These are phyloP conservation scores for Triglochin maritima DNA, from an alignment of 106 monocot genomes.

Conservation along the genomic window DNA sequence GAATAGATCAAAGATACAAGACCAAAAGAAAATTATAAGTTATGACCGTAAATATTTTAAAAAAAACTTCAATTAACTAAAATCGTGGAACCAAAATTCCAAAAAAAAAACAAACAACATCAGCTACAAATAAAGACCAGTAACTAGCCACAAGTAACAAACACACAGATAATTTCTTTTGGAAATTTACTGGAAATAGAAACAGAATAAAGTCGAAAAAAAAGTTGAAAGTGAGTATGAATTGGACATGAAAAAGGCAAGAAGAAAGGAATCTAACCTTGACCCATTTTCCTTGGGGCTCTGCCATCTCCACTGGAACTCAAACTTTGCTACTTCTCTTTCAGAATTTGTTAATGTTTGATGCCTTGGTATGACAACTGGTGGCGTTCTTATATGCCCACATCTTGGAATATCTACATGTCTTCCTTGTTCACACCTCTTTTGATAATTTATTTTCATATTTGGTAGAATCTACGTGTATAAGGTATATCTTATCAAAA, in stretches of 20 bases:
- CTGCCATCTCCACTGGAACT: not conserved
- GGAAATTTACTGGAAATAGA: not conserved
- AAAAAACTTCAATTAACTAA: not conserved
- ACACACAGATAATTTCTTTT: not conserved
- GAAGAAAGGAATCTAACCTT: conserved; percentile 10
- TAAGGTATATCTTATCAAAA: no score
- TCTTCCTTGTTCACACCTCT: no score
- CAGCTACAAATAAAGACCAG: not conserved
- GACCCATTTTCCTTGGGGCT: conserved; percentile 16
- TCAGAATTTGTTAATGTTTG: no score
- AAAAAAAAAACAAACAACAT: not conserved
- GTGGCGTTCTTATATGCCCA: no score
- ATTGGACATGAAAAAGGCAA: not conserved
- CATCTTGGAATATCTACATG: no score
- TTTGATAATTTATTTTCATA: no score
- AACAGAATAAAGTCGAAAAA: not conserved
- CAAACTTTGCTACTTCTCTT: no score
- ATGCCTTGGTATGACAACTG: no score
- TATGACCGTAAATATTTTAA: not conserved
- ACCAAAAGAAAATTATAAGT: no score
- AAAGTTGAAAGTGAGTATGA: not conserved
- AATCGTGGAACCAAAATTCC: not conserved
- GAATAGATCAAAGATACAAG: no score
- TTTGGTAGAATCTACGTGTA: no score
- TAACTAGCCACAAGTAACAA: not conserved